phyloP scores from a whole-genome alignment of 331 rosid genomes.

The Quercus lobata region DNA sequence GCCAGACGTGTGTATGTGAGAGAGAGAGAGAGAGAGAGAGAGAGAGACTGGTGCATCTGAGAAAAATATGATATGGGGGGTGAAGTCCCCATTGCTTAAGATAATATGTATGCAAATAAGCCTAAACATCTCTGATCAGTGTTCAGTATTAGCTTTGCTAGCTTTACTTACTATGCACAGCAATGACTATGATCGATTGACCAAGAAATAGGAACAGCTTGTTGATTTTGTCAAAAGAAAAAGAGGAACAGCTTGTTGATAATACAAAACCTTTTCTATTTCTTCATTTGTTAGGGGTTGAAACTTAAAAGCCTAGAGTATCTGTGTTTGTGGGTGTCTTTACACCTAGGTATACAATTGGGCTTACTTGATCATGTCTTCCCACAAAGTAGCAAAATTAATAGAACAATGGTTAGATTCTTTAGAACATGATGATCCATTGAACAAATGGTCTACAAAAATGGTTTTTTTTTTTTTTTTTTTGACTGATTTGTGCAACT shows the following conservation, averaged over 20 bases:
- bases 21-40: constrained; percentile 3
- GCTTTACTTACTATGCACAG: background rate
- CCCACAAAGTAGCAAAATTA: background rate
- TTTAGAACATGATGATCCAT: background rate
- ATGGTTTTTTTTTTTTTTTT: background rate
- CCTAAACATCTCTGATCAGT: background rate
- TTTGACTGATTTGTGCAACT: background rate
- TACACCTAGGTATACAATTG: background rate
- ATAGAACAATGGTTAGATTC: background rate
- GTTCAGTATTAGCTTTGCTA: background rate
- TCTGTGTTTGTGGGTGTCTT: too few relatives aligned
- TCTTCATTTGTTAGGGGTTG: too few relatives aligned
- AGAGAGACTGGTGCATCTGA: background rate
- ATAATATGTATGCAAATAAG: constrained; percentile 1
- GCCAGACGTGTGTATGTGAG: background rate
- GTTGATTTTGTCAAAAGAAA: background rate
- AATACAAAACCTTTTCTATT: background rate
- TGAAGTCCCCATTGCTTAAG: background rate
- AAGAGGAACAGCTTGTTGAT: background rate
- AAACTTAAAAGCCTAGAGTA: too few relatives aligned
- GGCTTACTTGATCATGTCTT: background rate
- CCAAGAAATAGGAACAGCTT: background rate
- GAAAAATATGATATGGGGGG: background rate
- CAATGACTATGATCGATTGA: constrained; percentile 17
- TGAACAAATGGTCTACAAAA: background rate